Percentiles rank a stretch among this genome's conserved stretches.
phyloP scores from a whole-genome alignment of 2,329 filamentous ascomycete species.

The Coniella lustricola region DNA sequence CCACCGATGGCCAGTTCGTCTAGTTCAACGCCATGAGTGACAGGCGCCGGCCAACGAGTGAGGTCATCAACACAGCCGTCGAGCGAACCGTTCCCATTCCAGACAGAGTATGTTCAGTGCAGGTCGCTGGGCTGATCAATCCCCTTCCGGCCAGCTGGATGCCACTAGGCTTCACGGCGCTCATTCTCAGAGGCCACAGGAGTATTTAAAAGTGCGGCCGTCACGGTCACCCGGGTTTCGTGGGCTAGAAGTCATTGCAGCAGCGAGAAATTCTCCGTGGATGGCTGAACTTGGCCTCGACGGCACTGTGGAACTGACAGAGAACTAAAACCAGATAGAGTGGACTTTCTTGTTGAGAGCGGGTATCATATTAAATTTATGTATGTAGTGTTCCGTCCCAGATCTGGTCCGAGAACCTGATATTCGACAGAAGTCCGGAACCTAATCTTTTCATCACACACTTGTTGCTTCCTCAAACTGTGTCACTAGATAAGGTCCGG shows the following conservation, averaged over 20 bases:
- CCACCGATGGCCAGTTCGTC: not conserved
- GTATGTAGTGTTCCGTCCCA: not conserved
- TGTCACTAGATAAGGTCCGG: slow-evolving; percentile 34
- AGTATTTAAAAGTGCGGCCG: slow-evolving; percentile 42
- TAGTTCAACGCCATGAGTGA: slow-evolving; percentile 9
- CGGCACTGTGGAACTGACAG: slow-evolving; percentile 34
- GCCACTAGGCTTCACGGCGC: slow-evolving; percentile 38
- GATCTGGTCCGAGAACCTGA: not conserved
- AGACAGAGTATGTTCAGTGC: slow-evolving; percentile 35
- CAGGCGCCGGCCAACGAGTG: slow-evolving; percentile 22
- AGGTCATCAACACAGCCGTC: slow-evolving; percentile 39
- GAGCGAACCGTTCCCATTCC: slow-evolving; percentile 29
- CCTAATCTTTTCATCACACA: too few species aligned
- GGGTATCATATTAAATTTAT: slow-evolving; percentile 50
- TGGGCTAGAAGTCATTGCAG: slow-evolving; percentile 45
- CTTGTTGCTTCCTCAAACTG: too few species aligned
- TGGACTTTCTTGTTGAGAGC: slow-evolving; percentile 36
- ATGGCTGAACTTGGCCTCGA: slow-evolving; percentile 40
- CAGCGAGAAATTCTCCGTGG: slow-evolving; percentile 39
- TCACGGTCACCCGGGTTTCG: slow-evolving; percentile 36
- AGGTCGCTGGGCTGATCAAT: slow-evolving; percentile 45
- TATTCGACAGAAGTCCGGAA: too few species aligned
- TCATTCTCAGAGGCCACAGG: slow-evolving; percentile 48
- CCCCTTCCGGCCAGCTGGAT: slow-evolving; percentile 50
- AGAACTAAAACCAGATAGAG: slow-evolving; percentile 35